Conservation (phyloP, 2,329 filamentous ascomycete genomes). For the Colletotrichum graminicola region DNA sequence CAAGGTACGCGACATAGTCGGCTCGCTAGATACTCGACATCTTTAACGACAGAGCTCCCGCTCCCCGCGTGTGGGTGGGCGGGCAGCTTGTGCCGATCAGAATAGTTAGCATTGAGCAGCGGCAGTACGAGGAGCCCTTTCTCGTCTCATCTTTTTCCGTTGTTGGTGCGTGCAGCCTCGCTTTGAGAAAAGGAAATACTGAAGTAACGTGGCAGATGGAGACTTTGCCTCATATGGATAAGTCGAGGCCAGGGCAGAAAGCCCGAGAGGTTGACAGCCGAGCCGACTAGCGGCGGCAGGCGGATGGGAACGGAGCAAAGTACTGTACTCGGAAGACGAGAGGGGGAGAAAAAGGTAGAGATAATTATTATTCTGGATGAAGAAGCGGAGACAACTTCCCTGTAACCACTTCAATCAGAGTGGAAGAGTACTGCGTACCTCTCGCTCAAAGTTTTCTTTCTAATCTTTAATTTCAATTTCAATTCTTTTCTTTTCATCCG, state of each 20-base stretch:
- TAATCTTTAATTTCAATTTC: neutral
- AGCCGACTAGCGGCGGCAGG: neutral
- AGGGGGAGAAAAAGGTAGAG: neutral
- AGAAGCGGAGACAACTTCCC: constrained; percentile 4
- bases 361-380: neutral
- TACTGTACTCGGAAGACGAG: neutral
- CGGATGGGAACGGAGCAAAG: neutral
- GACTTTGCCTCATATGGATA: constrained; percentile 39
- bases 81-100: constrained; percentile 26
- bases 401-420: neutral
- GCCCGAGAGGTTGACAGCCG: constrained; percentile 36
- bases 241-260: constrained; percentile 25
- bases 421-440: neutral
- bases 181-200: constrained; percentile 36
- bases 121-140: constrained; percentile 27
- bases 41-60: constrained; percentile 6
- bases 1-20: constrained; percentile 6
- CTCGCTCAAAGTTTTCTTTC: neutral
- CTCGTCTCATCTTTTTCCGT: constrained; percentile 36
- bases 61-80: constrained; percentile 12
- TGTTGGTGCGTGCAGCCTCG: constrained; percentile 38
- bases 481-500: neutral
- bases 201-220: constrained; percentile 41
- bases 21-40: constrained; percentile 10
- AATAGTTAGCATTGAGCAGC: constrained; percentile 32